Evolutionary conservation across 257 asterid species (phyloP).

Genomic region (Datura wrightii): DNA sequence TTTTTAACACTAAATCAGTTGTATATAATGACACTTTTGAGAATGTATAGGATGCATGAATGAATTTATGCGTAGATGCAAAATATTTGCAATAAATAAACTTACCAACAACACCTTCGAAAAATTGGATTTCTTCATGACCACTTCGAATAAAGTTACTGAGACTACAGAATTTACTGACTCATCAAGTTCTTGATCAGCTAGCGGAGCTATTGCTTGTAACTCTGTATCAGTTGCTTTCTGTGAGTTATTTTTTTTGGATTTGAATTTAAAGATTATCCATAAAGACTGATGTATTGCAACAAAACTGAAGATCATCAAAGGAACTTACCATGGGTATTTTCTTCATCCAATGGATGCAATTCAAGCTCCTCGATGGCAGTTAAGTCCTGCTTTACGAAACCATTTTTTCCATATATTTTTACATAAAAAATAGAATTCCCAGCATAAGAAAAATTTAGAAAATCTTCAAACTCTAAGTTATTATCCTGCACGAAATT

Average conservation of each 20-base stretch:
- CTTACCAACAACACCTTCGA: background rate
- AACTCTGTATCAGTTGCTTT: background rate
- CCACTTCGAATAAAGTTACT: background rate
- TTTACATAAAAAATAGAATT: background rate
- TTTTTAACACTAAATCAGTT: background rate
- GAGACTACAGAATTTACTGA: background rate
- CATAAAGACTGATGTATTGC: background rate
- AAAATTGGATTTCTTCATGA: background rate
- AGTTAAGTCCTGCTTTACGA: background rate
- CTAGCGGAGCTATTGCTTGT: background rate
- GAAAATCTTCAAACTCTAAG: background rate
- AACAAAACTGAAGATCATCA: background rate
- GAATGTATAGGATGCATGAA: background rate
- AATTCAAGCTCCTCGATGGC: background rate
- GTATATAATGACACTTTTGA: background rate
- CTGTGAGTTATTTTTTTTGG: background rate
- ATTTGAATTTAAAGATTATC: background rate
- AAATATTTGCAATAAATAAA: background rate
- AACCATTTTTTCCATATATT: conserved; percentile 14
- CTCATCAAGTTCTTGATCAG: background rate
- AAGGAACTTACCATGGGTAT: background rate
- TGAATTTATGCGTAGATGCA: background rate
- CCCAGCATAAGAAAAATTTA: background rate
- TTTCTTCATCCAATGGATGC: background rate
- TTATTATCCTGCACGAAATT: background rate